phyloP scores from a whole-genome alignment of 495 filamentous ascomycete species.

The Penicillium roqueforti region DNA sequence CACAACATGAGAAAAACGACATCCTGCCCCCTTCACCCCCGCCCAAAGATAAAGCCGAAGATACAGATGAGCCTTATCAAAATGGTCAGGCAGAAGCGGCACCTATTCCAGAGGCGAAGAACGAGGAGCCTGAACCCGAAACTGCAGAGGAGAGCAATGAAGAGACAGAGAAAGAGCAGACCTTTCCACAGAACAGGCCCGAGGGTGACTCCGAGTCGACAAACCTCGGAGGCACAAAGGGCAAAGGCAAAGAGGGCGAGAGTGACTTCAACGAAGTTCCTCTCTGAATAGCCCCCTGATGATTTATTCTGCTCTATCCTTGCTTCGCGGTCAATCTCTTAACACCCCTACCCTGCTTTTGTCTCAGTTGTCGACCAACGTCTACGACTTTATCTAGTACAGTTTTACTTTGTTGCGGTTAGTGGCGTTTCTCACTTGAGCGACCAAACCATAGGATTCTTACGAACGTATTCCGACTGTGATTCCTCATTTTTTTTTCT shows the following conservation, averaged over 20 bases:
- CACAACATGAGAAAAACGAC: constrained; percentile 26
- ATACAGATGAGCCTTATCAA: constrained; percentile 12
- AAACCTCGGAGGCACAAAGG: constrained; percentile 17
- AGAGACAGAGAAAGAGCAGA: constrained; percentile 15
- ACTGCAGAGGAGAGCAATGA: constrained; percentile 12
- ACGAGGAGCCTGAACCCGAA: constrained; percentile 5
- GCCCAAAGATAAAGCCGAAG: constrained; percentile 35
- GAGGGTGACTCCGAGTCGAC: constrained; percentile 21
- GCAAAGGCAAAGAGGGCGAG: constrained; percentile 35
- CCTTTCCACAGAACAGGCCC: constrained; percentile 25
- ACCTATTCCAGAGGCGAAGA: constrained; percentile 9
- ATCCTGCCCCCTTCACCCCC: constrained; percentile 32
- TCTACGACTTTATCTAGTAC: constrained; percentile 24
- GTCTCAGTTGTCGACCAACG: constrained; percentile 5
- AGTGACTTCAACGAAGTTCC: constrained; percentile 43
- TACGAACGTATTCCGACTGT: constrained; percentile 13
- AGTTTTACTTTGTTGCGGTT: constrained; percentile 17
- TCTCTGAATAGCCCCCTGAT: constrained; percentile 20
- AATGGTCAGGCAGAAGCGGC: constrained; percentile 21
- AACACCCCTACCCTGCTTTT: neutral
- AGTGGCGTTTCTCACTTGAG: constrained; percentile 4
- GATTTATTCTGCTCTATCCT: constrained; percentile 2
- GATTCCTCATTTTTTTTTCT: constrained; percentile 1
- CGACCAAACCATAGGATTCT: constrained; percentile 7
- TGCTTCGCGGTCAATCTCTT: neutral